Base-by-base conservation (phyloP, 768 basidiomycete genomes). In the Trametes villosa region DNA sequence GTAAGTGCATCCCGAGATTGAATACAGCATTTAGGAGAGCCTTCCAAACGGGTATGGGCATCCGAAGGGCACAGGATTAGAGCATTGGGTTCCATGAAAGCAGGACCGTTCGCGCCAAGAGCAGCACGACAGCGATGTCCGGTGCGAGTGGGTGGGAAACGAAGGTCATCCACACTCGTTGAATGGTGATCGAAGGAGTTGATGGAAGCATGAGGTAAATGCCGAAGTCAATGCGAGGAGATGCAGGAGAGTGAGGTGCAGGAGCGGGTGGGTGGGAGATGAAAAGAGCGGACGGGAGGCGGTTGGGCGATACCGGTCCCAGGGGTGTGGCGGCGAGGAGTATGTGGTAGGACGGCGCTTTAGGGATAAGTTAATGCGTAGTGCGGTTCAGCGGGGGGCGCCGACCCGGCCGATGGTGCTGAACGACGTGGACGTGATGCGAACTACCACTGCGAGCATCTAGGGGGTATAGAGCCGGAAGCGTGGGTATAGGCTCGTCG, bases 211-310 rank as follows among this genome's bases (percentile, higher is more conserved):
- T 41, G 29, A 30, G 30, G 38, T 9, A 53, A 34, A 61, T 49
- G 60, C 53, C 46, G 60, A 31, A 51, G 48, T 33, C 47, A 61
- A 53, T 42, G 52, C 42, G 24, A 56, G 49, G 47, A 49, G 47
- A 51, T 31, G 31, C 24, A 7, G 41, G 42, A 51, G 38, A 24
- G 38, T 30, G 31, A 24, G 51, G 20, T 22, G n/a, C n/a, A n/a
- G 48, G 45, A 24, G 17, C 29, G 49, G 62, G 50, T 22, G 45
- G 55, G 47, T 29, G 17, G 15, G 27, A 26, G 45, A n/a, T 33
- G 17, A 29, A 72, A 72, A 11, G 73, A 74, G 68, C 55, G 73
- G 73, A 74, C 65, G 68, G 71, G 69, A 74, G 40, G 55, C 51
- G 66, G 60, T 60, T 60, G 59, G 9, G 46, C 31, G 29, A 68